Percentiles rank a stretch among this genome's conserved stretches.
Conservation (phyloP, 208 protist species). For the Acanthamoeba sp. region DNA sequence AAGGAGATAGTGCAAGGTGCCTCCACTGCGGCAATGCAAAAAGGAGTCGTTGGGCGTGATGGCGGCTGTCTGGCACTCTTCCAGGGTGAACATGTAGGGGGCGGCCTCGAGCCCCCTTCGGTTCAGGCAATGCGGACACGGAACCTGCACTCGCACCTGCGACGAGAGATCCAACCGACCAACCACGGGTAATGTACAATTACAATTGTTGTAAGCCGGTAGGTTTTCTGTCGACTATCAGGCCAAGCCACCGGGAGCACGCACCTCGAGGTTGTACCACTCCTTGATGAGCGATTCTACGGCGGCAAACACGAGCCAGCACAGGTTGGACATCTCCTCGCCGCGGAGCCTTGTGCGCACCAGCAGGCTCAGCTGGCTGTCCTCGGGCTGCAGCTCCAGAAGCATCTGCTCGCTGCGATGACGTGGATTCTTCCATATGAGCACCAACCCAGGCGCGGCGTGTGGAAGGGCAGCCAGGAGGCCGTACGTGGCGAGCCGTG, state of each 20-base stretch:
- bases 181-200: no score
- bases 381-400: background rate
- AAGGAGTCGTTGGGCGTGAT: background rate
- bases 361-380: background rate
- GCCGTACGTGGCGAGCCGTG: background rate
- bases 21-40: background rate
- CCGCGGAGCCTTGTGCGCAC: constrained; percentile 25
- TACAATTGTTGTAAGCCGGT: no score
- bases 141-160: background rate
- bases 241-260: no score
- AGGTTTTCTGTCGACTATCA: no score
- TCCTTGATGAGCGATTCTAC: constrained; percentile 55
- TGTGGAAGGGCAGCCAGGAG: no score
- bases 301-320: constrained; percentile 22
- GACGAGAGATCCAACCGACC: no score
- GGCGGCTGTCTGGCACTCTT: background rate
- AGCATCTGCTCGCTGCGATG: background rate
- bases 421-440: background rate
- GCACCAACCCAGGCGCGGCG: no score
- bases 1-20: background rate
- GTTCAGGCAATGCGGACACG: background rate
- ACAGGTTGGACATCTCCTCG: constrained; percentile 43
- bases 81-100: background rate
- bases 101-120: background rate
- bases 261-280: constrained; percentile 44